Base-by-base conservation (phyloP, 108 stramenopile species). In the Cylindrotheca closterium region DNA sequence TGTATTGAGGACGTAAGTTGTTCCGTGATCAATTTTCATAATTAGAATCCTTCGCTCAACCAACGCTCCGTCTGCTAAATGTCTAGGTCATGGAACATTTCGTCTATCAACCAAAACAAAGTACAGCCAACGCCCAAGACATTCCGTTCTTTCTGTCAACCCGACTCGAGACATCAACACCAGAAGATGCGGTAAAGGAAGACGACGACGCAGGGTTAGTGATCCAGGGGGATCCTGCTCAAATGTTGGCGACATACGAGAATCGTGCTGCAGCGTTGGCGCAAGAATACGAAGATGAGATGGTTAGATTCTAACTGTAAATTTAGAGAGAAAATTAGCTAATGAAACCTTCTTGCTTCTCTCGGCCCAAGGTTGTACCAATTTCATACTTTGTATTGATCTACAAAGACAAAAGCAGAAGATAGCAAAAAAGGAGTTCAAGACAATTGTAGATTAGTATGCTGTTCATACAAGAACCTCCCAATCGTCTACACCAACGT, bases 71-170 rank as follows among this genome's bases (percentile, higher is more conserved):
- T n/a, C n/a, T n/a, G n/a, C n/a, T n/a, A n/a, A n/a, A n/a, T n/a
- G n/a, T n/a, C 7, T 42, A 42, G 37, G 37, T 73, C 27, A 73
- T 73, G 71, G 89, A 93, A 57, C 92, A 93, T 60, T 88, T 91
- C 58, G 89, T 88, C 2, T 93, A 90, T 67, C 70, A 86, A 34
- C 92, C 92, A 0, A 76, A 76, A 62, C 81, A 85, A 59, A 61
- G 75, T 46, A 86, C 87, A 18, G 77, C 84, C 21, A 93, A 93
- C 63, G 61, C 89, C 28, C 89, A 90, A 45, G 92, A 93, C 67
- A 81, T 93, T 32, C 85, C 92, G n/a, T 87, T 88, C 75, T 93
- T 93, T 68, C 42, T 93, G 33, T 90, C 89, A 3, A 87, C 87
- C 0, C 71, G 88, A 27, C 60, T 90, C 47, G 87, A 79, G 52